Base-by-base conservation (phyloP, 805 yeast genomes). In the Kurtzmaniella fragi region DNA sequence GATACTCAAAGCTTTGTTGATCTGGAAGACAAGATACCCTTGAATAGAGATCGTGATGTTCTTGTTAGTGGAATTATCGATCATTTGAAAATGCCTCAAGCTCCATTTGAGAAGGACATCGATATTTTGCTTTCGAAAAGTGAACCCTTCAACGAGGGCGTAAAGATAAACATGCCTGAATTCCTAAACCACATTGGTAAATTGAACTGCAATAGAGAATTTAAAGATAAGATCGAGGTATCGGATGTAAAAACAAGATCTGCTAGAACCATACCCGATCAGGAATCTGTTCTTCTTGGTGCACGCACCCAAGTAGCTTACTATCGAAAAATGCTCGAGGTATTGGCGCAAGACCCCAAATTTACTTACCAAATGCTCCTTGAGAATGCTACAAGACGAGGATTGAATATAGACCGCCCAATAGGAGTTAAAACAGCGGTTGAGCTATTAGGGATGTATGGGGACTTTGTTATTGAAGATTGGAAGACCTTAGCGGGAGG, bases 1-100 rank as follows among this genome's bases (percentile, higher is more conserved):
- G 42, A 52, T 0, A 35, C 28, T 45, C 37, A 32, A 44, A 23
- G 10, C 7, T n/a, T 28, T 10, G 37, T 39, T 1, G 32, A 38
- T 0, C 31, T 33, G 8, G 43, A 47, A 4, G 40, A 37, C 2
- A 48, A 53, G 5, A 17, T 31, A 13, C 30, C 37, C 14, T 25
- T 34, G 15, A 4, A 15, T 9, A 32, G 36, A 2, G 45, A 49
- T 3, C 50, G 61, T 7, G 59, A 61, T 34, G 64, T 77, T 1
- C 54, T 80, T 16, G 67, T 82, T 5, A 79, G 85, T 51, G 93
- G 90, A 2, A 63, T 83, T 1, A 71, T 82, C 17, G 90, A 82
- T 55, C 72, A 71, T 42, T 42, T 80, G 13, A 41, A 42, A 31
- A 14, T 62, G 30, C 23, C 25, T 3, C 29, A 13, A 40, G 8